phyloP scores from a whole-genome alignment of 1,139 yeast genomes.

The Candida sanyaensis region DNA sequence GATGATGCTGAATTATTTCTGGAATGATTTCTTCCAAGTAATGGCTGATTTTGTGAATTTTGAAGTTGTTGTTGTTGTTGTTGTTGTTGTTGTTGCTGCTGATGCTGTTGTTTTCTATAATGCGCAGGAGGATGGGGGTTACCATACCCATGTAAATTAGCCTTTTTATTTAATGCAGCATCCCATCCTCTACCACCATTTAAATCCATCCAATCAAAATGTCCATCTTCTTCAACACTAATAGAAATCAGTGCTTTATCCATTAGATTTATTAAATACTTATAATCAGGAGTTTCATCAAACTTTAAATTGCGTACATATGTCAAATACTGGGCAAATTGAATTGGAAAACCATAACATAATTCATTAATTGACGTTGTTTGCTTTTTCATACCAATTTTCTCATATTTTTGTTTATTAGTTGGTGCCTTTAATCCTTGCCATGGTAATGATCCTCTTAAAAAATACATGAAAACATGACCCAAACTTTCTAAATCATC shows the following conservation, averaged over 20 bases:
- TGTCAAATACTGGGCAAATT: constrained; percentile 75
- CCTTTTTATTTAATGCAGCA: constrained; percentile 72
- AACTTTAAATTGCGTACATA: constrained; percentile 71
- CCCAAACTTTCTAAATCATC: constrained; percentile 66
- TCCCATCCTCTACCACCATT: constrained; percentile 87
- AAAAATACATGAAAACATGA: constrained; percentile 63
- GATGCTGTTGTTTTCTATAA: constrained; percentile 14
- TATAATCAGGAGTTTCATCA: constrained; percentile 80
- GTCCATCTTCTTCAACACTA: constrained; percentile 54
- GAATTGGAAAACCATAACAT: constrained; percentile 70
- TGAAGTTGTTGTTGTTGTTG: constrained; percentile 10
- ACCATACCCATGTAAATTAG: constrained; percentile 80
- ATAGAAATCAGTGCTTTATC: constrained; percentile 41
- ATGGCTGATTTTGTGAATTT: constrained; percentile 10
- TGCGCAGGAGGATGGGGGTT: constrained; percentile 60
- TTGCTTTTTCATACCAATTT: constrained; percentile 78
- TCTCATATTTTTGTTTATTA: constrained; percentile 79
- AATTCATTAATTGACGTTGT: constrained; percentile 69
- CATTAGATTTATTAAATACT: constrained; percentile 43
- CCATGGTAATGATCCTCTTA: constrained; percentile 63
- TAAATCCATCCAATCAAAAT: constrained; percentile 83
- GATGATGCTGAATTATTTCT: constrained; percentile 5
- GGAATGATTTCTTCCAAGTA: constrained; percentile 7
- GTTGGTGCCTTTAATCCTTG: constrained; percentile 71
- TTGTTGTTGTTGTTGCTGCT: constrained; percentile 10